phyloP scores from a whole-genome alignment of 2,329 filamentous ascomycete genomes.

The Penicillium psychrosexuale region DNA sequence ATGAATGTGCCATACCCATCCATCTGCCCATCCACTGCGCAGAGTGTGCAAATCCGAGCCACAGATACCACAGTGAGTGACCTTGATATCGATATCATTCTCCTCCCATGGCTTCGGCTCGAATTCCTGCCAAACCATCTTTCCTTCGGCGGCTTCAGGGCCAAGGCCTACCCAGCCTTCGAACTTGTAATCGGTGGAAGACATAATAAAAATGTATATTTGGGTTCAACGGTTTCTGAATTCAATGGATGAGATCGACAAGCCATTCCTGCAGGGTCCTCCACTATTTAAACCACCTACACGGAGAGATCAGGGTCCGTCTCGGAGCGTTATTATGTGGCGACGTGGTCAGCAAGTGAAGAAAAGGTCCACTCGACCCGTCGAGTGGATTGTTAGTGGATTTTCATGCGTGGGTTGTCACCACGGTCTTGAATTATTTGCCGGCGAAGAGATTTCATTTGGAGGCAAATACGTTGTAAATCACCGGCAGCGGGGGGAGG shows the following conservation, averaged over 20 bases:
- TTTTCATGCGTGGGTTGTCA: background rate
- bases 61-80: conserved; percentile 64
- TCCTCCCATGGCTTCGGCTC: conserved; percentile 65
- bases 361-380: conserved; percentile 3
- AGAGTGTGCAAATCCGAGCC: conserved; percentile 59
- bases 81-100: conserved; percentile 61
- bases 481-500: too few relatives aligned
- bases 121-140: conserved; percentile 55
- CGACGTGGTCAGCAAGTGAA: background rate
- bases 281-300: conserved; percentile 4
- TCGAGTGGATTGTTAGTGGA: background rate
- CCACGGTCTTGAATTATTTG: background rate
- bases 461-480: background rate
- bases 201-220: conserved; percentile 17
- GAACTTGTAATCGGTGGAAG: conserved; percentile 48
- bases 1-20: conserved; percentile 29
- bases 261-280: background rate
- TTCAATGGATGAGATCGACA: background rate
- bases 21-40: conserved; percentile 51
- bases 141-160: conserved; percentile 49
- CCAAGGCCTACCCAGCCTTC: conserved; percentile 56
- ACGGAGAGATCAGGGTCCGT: background rate
- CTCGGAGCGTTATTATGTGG: conserved; percentile 1
- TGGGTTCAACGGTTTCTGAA: background rate
- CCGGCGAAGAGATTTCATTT: background rate